Evolutionary conservation across 805 yeast genomes (phyloP).

Genomic region (Candida pini): DNA sequence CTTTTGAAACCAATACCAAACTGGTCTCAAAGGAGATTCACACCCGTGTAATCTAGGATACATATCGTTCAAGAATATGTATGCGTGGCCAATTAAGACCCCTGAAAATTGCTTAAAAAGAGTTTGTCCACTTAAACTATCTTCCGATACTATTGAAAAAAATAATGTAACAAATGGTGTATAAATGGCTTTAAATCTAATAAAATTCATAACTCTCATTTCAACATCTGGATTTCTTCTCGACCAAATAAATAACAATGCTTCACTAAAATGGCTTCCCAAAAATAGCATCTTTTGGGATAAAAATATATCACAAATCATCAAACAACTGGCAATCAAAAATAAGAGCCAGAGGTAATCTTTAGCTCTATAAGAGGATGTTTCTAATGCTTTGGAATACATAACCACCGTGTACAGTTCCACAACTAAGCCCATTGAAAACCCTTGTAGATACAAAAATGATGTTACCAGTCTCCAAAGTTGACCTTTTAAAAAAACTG

Average conservation of each 20-base stretch:
- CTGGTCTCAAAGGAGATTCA: conserved; percentile 35
- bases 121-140: not conserved
- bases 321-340: conserved; percentile 24
- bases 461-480: conserved; percentile 34
- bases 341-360: conserved; percentile 36
- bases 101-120: conserved; percentile 24
- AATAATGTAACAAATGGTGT: conserved; percentile 35
- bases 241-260: conserved; percentile 41
- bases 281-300: conserved; percentile 27
- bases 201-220: conserved; percentile 35
- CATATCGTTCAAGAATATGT: conserved; percentile 35
- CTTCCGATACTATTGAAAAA: conserved; percentile 6
- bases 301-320: conserved; percentile 28
- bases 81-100: conserved; percentile 37
- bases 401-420: conserved; percentile 32
- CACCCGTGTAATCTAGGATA: conserved; percentile 32
- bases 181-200: conserved; percentile 37
- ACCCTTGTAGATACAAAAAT: conserved; percentile 34
- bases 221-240: conserved; percentile 38
- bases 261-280: conserved; percentile 34
- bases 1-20: conserved; percentile 31
- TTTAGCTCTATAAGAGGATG: conserved; percentile 23
- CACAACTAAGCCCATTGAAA: conserved; percentile 32
- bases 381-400: conserved; percentile 36
- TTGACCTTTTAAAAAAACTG: conserved; percentile 34